Percentiles rank a stretch among this genome's conserved stretches.
Evolutionary conservation across 768 basidiomycete species (phyloP).

Genomic region (Termitomyces sp.): DNA sequence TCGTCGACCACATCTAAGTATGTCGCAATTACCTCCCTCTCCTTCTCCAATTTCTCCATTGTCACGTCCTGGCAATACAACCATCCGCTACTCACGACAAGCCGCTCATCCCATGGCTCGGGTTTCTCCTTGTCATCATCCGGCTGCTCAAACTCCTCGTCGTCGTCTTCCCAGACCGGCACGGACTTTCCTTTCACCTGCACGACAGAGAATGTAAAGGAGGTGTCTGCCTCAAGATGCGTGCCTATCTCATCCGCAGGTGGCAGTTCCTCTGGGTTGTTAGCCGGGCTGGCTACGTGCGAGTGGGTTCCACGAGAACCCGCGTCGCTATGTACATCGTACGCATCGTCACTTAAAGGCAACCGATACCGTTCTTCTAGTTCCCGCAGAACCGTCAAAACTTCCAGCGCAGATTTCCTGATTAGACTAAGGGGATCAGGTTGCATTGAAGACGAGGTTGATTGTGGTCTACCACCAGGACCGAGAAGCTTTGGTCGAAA

Average conservation of each 20-base stretch:
- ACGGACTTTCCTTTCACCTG: slow-evolving; percentile 65
- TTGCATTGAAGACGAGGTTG: slow-evolving; percentile 23
- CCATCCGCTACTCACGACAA: slow-evolving; percentile 81
- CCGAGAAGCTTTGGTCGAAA: slow-evolving; percentile 50
- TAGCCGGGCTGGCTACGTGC: slow-evolving; percentile 37
- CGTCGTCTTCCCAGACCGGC: slow-evolving; percentile 80
- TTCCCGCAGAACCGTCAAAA: slow-evolving; percentile 71
- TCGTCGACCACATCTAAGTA: slow-evolving; percentile 81
- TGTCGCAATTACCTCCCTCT: slow-evolving; percentile 46
- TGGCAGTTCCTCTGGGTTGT: slow-evolving; percentile 26
- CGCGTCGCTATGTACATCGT: slow-evolving; percentile 74
- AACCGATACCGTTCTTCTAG: slow-evolving; percentile 77
- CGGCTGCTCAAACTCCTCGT: slow-evolving; percentile 28
- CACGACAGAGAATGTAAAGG: slow-evolving; percentile 64
- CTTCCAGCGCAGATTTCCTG: slow-evolving; percentile 75
- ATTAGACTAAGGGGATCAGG: slow-evolving; percentile 65
- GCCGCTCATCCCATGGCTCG: slow-evolving; percentile 76
- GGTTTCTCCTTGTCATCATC: slow-evolving; percentile 48
- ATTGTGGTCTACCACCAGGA: slow-evolving; percentile 29
- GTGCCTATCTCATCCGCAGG: slow-evolving; percentile 31
- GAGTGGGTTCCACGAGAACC: slow-evolving; percentile 36
- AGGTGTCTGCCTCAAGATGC: slow-evolving; percentile 51
- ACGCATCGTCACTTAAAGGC: slow-evolving; percentile 76
- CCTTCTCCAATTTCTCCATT: slow-evolving; percentile 48
- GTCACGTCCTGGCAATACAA: slow-evolving; percentile 65